Evolutionary conservation across 2,329 filamentous ascomycete genomes (phyloP).

Genomic region (Clathrospora elynae): DNA sequence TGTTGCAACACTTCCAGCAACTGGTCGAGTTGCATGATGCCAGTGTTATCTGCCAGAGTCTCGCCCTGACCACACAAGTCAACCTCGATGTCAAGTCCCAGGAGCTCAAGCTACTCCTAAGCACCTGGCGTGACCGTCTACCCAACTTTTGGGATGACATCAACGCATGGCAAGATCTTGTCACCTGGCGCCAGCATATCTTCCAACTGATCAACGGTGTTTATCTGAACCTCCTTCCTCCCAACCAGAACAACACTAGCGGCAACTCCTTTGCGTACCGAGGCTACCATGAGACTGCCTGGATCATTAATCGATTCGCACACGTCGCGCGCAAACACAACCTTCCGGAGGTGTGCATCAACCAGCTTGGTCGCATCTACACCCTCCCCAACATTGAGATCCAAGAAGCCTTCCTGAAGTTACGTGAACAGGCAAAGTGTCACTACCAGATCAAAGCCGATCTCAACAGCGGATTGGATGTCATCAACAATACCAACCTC

Average conservation of each 20-base stretch:
- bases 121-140: slow-evolving; percentile 92
- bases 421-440: slow-evolving; percentile 98
- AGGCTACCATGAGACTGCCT: slow-evolving; percentile 97
- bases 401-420: slow-evolving; percentile 96
- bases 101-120: slow-evolving; percentile 90
- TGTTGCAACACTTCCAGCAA: slow-evolving; percentile 97
- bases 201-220: slow-evolving; percentile 96
- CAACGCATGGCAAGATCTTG: slow-evolving; percentile 97
- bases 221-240: slow-evolving; percentile 83
- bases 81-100: slow-evolving; percentile 95
- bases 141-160: slow-evolving; percentile 99
- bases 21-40: slow-evolving; percentile 97
- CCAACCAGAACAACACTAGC: slow-evolving; percentile 74
- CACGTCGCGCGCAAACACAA: slow-evolving; percentile 97
- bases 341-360: slow-evolving; percentile 95
- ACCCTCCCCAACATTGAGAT: slow-evolving; percentile 99
- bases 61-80: slow-evolving; percentile 78
- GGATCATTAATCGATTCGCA: slow-evolving; percentile 99
- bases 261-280: slow-evolving; percentile 95
- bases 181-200: slow-evolving; percentile 99
- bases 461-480: slow-evolving; percentile 88
- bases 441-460: slow-evolving; percentile 97
- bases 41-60: slow-evolving; percentile 90
- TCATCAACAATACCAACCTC: slow-evolving; percentile 99
- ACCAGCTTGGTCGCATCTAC: slow-evolving; percentile 95